Base-by-base conservation (phyloP, 305 asterid species). In the Rubia tinctorum region DNA sequence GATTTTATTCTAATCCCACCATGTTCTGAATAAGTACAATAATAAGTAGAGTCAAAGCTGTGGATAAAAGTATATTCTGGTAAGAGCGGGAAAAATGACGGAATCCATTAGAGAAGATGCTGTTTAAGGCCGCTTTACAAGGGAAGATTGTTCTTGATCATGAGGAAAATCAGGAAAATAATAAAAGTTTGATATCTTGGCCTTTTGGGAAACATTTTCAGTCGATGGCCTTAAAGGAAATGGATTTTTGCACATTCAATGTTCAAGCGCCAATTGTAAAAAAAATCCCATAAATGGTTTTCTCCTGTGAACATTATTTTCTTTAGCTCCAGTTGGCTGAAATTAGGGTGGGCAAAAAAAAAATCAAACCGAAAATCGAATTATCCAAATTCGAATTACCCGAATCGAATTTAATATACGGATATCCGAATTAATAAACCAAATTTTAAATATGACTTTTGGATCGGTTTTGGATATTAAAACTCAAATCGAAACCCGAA, bases 91-190 rank as follows among this genome's bases (percentile, higher is more conserved):
- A 47, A 25, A 47, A 7, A 69, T 25, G 42, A 2, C 13, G 20
- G 10, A 34, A 49, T 53, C 15, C 66, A 8, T 20, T n/a, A 66
- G 69, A n/a, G 25, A 18, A 83, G 71, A 83, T 85, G 75, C 84
- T 66, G 45, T 15, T 15, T 11, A 3, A 51, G 43, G 58, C 56
- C 71, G 71, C 23, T 8, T 30, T 45, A 30, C 45, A 27, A 68
- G 68, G 43, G 40, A 23, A 7, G 37, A 68, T 58, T 8, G 42
- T 13, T 13, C 40, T 59, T 45, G 44, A 15, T 8, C 37, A 44
- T 6, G 55, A 66, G 51, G 34, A 15, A 40, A 66, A 34, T 40
- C 51, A 66, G 70, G 70, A 42, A 4, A 53, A 18, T 18, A 18
- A 66, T 15, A 27, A 10, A 2, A 62, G n/a, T 62, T 20, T 5